A percentile compares a stretch with the other conserved stretches of the same genome.
These are phyloP conservation scores for Penicillium concentricum DNA, from an alignment of 2,329 filamentous ascomycete genomes.

Conservation along the genomic window DNA sequence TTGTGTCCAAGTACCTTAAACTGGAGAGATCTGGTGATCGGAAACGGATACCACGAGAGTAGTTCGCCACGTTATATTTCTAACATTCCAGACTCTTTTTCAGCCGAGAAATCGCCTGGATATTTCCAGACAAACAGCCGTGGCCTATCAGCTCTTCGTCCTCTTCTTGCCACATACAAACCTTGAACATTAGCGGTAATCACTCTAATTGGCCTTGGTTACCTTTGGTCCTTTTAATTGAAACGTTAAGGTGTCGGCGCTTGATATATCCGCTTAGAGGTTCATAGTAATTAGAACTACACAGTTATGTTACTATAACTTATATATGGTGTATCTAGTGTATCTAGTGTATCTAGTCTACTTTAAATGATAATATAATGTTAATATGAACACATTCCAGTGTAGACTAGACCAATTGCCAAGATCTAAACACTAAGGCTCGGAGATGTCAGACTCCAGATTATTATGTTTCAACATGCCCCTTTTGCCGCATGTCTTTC, in stretches of 20 bases:
- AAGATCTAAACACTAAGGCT: background rate
- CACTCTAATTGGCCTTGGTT: conserved; percentile 6
- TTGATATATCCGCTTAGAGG: background rate
- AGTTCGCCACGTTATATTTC: background rate
- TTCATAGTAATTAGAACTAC: background rate
- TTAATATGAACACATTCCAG: background rate
- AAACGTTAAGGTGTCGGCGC: conserved; percentile 14
- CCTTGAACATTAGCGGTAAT: background rate
- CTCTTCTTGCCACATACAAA: conserved; percentile 5
- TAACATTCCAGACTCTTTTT: background rate
- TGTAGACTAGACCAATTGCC: background rate
- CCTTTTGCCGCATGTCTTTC: conserved; percentile 24
- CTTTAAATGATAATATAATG: no score
- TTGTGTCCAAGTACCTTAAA: background rate
- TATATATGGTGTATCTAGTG: no score
- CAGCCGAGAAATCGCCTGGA: background rate
- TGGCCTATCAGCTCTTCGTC: conserved; percentile 1
- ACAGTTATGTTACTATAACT: no score
- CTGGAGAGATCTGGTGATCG: background rate
- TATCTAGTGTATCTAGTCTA: no score
- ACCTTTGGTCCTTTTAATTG: background rate
- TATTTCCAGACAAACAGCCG: background rate
- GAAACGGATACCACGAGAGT: background rate
- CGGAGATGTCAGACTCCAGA: conserved; percentile 10
- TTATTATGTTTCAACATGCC: conserved; percentile 17